Evolutionary conservation across 169 alveolate species (phyloP).

Genomic region (Eimeria nieschulzi): DNA sequence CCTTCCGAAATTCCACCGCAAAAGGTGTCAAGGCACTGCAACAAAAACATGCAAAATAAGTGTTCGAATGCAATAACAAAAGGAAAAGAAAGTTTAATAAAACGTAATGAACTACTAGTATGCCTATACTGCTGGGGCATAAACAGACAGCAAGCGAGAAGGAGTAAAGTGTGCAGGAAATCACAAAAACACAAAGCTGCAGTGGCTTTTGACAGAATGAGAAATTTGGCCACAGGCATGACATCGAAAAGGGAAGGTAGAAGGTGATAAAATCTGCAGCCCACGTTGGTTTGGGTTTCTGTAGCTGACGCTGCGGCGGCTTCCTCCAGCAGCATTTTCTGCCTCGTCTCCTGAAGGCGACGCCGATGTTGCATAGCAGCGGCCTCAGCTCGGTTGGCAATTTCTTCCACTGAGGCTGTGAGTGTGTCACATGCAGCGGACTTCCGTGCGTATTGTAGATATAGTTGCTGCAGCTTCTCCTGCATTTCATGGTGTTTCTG

Average conservation of each 20-base stretch:
- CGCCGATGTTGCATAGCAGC: slow-evolving; percentile 40
- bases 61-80: no score
- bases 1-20: slow-evolving; percentile 53
- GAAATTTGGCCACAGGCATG: background rate
- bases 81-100: no score
- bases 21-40: slow-evolving; percentile 50
- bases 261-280: background rate
- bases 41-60: background rate
- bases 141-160: background rate
- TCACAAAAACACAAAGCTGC: background rate
- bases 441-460: slow-evolving; percentile 50
- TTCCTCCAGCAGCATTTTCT: slow-evolving; percentile 22
- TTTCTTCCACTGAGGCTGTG: slow-evolving; percentile 43
- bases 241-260: background rate
- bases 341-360: slow-evolving; percentile 50
- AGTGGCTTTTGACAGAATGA: background rate
- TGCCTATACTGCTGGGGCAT: no score
- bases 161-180: background rate
- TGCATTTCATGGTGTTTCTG: slow-evolving; percentile 48
- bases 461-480: slow-evolving; percentile 56
- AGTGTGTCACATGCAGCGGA: slow-evolving; percentile 59
- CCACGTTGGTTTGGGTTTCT: slow-evolving; percentile 42
- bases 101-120: no score
- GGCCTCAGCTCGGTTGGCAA: slow-evolving; percentile 44
- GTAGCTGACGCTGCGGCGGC: slow-evolving; percentile 43